Base-by-base conservation (phyloP, 768 basidiomycete genomes). In the Trametes meyenii region DNA sequence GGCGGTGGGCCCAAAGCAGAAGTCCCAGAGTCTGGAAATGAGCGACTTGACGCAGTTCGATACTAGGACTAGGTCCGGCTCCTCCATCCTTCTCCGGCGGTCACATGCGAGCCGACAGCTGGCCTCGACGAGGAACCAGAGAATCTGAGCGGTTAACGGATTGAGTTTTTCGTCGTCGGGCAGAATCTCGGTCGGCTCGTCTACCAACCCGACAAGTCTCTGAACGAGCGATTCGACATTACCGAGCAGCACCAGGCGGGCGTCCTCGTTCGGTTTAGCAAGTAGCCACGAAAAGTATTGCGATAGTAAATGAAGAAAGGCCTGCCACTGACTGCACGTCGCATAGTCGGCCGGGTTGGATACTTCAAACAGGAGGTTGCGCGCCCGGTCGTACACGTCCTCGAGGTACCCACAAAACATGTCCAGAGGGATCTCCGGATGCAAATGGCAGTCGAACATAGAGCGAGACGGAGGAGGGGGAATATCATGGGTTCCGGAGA, bases 101-200 rank as follows among this genome's bases (percentile, higher is more conserved):
- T 64, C 67, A 43, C 69, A 72, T 11, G 72, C 72, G 23, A 80
- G 60, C 17, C 85, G 81, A 38, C 75, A 75, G 2, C 80, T 75
- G 19, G 88, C 56, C 67, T 89, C 89, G 35, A 92, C 75, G 3
- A 78, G 67, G 69, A 88, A 87, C 90, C 90, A 92, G 36, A 79
- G 76, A n/a, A 80, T 64, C 11, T 76, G 69, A 44, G 88, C 71
- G 3, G 75, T 76, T 21, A 81, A 74, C 3, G 66, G 60, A 64
- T 79, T 78, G 50, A 79, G 64, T 3, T 72, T 71, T 39, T 71
- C 63, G 19, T 65, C 67, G 14, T 72, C 72, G 0, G 64, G 55
- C 5, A 69, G 26, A 10, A 73, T 59, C 2, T 65, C 71, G 1
- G 75, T 70, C 0, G 75, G 68, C 2, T 74, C 69, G 5, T 78